phyloP scores from a whole-genome alignment of 108 stramenopile species.

The Discostella stelligeroides region DNA sequence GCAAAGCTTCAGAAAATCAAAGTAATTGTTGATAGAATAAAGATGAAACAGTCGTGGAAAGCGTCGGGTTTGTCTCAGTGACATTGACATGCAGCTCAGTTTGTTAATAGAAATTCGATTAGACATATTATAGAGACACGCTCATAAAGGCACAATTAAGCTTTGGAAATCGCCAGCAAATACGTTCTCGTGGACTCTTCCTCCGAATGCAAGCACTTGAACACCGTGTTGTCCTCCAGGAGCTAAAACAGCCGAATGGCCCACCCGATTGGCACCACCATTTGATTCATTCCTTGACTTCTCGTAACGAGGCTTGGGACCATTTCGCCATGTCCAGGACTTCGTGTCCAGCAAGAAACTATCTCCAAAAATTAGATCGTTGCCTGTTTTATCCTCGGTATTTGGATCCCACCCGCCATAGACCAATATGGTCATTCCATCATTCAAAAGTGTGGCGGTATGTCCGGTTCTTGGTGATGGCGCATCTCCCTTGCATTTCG shows the following conservation, averaged over 20 bases:
- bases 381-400: slow-evolving; percentile 63
- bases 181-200: slow-evolving; percentile 63
- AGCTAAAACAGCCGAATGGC: slow-evolving; percentile 64
- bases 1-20: slow-evolving; percentile 64
- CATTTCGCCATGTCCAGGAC: slow-evolving; percentile 73
- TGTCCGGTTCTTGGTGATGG: slow-evolving; percentile 81
- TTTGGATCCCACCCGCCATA: slow-evolving; percentile 92
- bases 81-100: neutral
- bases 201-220: slow-evolving; percentile 73
- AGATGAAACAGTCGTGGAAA: slow-evolving; percentile 56
- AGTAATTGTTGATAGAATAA: slow-evolving; percentile 55
- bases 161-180: slow-evolving; percentile 74
- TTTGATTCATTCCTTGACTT: slow-evolving; percentile 37
- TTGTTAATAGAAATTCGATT: no score
- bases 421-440: slow-evolving; percentile 75
- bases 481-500: slow-evolving; percentile 56
- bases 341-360: slow-evolving; percentile 74
- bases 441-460: slow-evolving; percentile 69
- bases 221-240: slow-evolving; percentile 44
- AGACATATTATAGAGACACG: no score
- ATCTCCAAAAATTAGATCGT: slow-evolving; percentile 71
- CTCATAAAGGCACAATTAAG: slow-evolving; percentile 8
- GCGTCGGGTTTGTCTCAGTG: slow-evolving; percentile 43
- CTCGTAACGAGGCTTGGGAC: slow-evolving; percentile 52
- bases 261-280: slow-evolving; percentile 64